Conservation (phyloP, 208 protist genomes). For the Trypanosoma mega region DNA sequence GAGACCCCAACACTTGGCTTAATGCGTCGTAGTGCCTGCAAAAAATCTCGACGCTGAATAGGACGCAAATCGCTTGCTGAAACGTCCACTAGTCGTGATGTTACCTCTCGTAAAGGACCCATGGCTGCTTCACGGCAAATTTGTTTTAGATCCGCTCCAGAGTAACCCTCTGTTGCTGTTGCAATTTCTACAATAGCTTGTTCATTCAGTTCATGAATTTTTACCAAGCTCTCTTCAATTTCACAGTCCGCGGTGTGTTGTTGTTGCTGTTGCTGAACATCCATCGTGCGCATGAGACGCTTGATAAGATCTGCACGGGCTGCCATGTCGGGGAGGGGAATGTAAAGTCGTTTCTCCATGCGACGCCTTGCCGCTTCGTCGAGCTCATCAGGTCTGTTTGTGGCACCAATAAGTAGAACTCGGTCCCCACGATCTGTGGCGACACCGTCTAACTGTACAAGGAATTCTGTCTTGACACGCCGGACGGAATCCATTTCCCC, state of each 20-base stretch:
- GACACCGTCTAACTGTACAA: constrained; percentile 96
- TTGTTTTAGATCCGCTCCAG: constrained; percentile 73
- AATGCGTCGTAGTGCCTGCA: constrained; percentile 64
- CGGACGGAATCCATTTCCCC: constrained; percentile 85
- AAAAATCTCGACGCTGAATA: constrained; percentile 70
- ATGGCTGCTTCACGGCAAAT: constrained; percentile 79
- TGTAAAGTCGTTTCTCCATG: constrained; percentile 92
- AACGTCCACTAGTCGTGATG: constrained; percentile 50
- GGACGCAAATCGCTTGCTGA: constrained; percentile 50
- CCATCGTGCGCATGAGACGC: constrained; percentile 56
- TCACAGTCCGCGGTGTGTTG: neutral
- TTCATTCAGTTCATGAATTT: constrained; percentile 38
- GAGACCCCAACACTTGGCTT: constrained; percentile 72
- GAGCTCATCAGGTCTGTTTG: constrained; percentile 89
- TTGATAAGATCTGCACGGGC: constrained; percentile 59
- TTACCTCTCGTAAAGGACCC: constrained; percentile 72
- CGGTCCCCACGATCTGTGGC: constrained; percentile 66
- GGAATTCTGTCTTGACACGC: constrained; percentile 99
- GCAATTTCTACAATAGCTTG: constrained; percentile 45
- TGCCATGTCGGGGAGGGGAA: constrained; percentile 76
- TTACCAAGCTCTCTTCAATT: neutral
- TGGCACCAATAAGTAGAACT: constrained; percentile 90
- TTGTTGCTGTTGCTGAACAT: constrained; percentile 16
- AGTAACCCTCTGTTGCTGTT: constrained; percentile 65
- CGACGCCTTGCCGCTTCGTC: constrained; percentile 87